These are phyloP conservation scores for Tolypocladium endophyticum DNA, from an alignment of 2,329 filamentous ascomycete species.

Conservation along the genomic window DNA sequence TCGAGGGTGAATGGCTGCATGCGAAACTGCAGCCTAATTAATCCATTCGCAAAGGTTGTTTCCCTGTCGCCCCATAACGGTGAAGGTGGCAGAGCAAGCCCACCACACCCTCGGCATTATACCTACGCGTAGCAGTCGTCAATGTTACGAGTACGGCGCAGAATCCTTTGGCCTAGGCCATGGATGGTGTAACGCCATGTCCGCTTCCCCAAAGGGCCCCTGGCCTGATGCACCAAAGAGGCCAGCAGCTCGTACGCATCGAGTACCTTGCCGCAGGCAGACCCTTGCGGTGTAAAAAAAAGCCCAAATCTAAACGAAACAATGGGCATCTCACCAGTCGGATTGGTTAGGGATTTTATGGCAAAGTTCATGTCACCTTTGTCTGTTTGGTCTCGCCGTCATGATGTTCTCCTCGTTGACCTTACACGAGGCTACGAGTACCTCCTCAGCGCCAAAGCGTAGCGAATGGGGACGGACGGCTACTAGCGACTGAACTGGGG, in stretches of 20 bases:
- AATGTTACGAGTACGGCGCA: not conserved
- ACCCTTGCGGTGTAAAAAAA: not conserved
- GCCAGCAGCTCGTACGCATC: not conserved
- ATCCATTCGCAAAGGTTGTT: not conserved
- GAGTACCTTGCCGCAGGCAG: not conserved
- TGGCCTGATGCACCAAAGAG: not conserved
- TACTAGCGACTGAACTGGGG: not conserved
- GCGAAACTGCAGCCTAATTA: not conserved
- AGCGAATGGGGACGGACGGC: not conserved
- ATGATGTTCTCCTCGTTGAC: not conserved
- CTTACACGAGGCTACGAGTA: not conserved
- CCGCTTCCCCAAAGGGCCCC: not conserved
- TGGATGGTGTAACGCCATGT: not conserved
- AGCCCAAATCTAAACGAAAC: not conserved
- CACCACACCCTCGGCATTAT: not conserved
- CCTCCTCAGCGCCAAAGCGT: not conserved
- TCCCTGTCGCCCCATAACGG: not conserved
- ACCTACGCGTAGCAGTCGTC: not conserved
- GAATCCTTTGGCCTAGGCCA: not conserved
- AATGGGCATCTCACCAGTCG: not conserved
- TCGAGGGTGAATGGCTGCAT: not conserved
- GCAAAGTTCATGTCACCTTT: not conserved
- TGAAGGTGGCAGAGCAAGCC: not conserved
- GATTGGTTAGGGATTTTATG: not conserved
- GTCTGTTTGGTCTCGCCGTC: not conserved